Conservation (phyloP, 805 yeast species). For the Saturnispora hagleri region DNA sequence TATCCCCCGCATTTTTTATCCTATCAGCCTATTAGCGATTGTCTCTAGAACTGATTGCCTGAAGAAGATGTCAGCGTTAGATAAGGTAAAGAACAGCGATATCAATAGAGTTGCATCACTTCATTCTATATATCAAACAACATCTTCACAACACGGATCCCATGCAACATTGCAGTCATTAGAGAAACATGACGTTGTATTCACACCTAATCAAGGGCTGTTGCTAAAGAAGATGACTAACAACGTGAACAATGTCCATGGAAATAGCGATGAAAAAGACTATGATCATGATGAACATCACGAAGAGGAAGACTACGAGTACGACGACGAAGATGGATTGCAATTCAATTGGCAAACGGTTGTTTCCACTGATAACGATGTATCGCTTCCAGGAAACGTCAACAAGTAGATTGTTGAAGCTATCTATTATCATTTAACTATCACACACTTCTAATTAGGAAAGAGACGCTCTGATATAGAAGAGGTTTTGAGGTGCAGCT, state of each 20-base stretch:
- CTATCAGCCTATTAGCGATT: neutral
- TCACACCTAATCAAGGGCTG: conserved; percentile 5
- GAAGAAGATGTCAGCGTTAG: neutral
- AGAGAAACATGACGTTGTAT: conserved; percentile 4
- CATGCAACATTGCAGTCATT: conserved; percentile 3
- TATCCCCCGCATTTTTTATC: neutral
- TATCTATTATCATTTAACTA: neutral
- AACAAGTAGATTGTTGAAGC: neutral
- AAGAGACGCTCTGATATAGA: neutral
- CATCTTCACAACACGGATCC: conserved; percentile 6
- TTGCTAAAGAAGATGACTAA: conserved; percentile 1
- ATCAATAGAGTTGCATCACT: neutral
- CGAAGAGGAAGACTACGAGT: neutral
- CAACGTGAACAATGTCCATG: conserved; percentile 2
- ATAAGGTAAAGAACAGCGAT: neutral
- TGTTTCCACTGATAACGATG: conserved; percentile 7
- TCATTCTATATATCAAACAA: conserved; percentile 5
- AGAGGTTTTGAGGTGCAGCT: neutral
- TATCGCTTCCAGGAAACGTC: conserved; percentile 4
- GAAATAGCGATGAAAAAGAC: neutral
- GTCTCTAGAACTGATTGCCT: neutral
- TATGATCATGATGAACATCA: conserved; percentile 4
- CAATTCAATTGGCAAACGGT: conserved; percentile 9
- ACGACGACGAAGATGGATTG: conserved; percentile 2
- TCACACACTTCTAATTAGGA: no score